Evolutionary conservation across 352 stramenopile genomes (phyloP).

Genomic region (Phytopythium cucurbitacearum): DNA sequence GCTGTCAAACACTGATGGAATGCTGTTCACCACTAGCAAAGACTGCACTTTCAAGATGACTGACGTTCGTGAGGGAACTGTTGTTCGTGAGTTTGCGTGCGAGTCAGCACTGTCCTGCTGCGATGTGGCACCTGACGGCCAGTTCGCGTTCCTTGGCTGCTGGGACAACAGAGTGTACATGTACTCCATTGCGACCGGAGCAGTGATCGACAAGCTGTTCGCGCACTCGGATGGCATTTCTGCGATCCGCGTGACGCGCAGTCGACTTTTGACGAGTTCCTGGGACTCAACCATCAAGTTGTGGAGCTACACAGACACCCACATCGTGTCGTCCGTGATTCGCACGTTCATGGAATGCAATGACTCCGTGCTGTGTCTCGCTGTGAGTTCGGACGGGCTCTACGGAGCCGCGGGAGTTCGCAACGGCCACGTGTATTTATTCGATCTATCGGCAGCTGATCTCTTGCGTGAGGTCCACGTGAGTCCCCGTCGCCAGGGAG

Average conservation of each 20-base stretch:
- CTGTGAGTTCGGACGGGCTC: constrained; percentile 48
- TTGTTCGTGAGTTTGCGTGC: constrained; percentile 24
- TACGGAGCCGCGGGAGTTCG: constrained; percentile 47
- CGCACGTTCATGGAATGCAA: constrained; percentile 57
- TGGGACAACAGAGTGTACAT: constrained; percentile 81
- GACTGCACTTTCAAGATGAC: constrained; percentile 65
- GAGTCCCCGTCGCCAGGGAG: constrained; percentile 22
- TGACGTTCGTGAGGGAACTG: constrained; percentile 16
- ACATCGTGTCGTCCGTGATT: constrained; percentile 44
- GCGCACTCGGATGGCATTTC: constrained; percentile 71
- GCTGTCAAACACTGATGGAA: constrained; percentile 41
- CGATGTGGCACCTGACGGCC: constrained; percentile 65
- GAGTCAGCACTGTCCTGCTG: constrained; percentile 57
- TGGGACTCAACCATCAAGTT: constrained; percentile 77
- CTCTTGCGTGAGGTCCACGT: constrained; percentile 31
- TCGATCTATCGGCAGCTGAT: constrained; percentile 22
- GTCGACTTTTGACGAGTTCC: constrained; percentile 66
- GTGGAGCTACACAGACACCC: constrained; percentile 59
- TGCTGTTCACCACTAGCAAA: constrained; percentile 66
- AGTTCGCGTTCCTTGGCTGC: constrained; percentile 52
- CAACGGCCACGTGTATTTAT: constrained; percentile 55
- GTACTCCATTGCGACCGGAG: constrained; percentile 50
- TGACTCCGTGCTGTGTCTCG: constrained; percentile 62
- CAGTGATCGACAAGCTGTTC: constrained; percentile 53
- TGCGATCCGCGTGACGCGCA: constrained; percentile 50